These are phyloP conservation scores for Boletus sp. DNA, from an alignment of 1,284 basidiomycete genomes.

Conservation along the genomic window DNA sequence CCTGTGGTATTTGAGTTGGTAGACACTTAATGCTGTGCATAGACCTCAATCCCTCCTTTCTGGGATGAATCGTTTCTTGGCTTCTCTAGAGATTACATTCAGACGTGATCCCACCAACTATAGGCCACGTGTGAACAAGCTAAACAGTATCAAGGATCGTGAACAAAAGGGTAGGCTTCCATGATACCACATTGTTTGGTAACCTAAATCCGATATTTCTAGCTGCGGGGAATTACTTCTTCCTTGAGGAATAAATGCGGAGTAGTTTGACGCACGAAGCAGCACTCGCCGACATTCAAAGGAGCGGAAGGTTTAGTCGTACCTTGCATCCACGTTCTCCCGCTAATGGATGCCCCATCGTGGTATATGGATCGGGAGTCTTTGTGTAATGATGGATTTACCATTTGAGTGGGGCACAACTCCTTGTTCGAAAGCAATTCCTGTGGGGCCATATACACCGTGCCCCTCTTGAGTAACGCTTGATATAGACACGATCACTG, in stretches of 20 bases:
- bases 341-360: conserved; percentile 17
- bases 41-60: conserved; percentile 84
- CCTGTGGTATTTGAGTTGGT: neutral
- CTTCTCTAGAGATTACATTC: conserved; percentile 94
- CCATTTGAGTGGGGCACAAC: conserved; percentile 16
- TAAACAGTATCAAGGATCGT: conserved; percentile 89
- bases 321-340: conserved; percentile 8
- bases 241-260: conserved; percentile 76
- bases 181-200: conserved; percentile 8
- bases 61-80: conserved; percentile 93
- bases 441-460: conserved; percentile 5
- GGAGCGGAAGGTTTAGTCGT: conserved; percentile 22
- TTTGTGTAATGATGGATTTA: conserved; percentile 18
- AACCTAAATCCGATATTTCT: conserved; percentile 18
- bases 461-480: neutral
- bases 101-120: conserved; percentile 95
- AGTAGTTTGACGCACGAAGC: neutral
- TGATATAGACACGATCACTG: conserved; percentile 1
- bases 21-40: conserved; percentile 18
- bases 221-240: conserved; percentile 87
- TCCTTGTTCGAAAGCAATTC: conserved; percentile 10
- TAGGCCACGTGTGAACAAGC: conserved; percentile 93
- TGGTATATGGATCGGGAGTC: conserved; percentile 18
- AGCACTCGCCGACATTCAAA: neutral
- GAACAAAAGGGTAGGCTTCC: conserved; percentile 83